A percentile compares a stretch with the other conserved stretches of the same genome.
Evolutionary conservation across 108 stramenopile species (phyloP).

Genomic region (Schizochytrium sp.): DNA sequence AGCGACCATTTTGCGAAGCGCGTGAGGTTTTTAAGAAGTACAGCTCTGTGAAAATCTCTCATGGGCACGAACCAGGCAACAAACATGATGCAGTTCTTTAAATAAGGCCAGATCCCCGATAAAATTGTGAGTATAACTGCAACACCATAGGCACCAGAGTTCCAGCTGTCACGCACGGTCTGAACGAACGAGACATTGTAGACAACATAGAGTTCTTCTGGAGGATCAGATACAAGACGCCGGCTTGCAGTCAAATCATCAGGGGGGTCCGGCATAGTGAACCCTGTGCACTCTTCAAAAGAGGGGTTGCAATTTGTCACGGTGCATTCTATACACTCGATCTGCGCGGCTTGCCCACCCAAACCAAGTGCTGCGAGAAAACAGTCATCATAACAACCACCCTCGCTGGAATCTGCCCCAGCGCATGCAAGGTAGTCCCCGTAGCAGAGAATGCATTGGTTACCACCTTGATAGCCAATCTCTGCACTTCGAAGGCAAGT

Average conservation of each 20-base stretch:
- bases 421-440: conserved; percentile 12
- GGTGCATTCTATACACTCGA: not conserved
- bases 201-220: conserved; percentile 16
- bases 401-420: not conserved
- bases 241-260: not conserved
- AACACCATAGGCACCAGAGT: conserved; percentile 8
- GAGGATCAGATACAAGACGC: not conserved
- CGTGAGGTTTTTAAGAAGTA: conserved; percentile 23
- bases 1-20: conserved; percentile 56
- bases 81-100: conserved; percentile 19
- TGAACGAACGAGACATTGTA: conserved; percentile 18
- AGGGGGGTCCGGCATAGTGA: not conserved
- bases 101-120: conserved; percentile 48
- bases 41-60: not conserved
- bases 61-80: conserved; percentile 45
- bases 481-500: not conserved
- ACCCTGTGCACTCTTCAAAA: not conserved
- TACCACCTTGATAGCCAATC: not conserved
- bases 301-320: not conserved
- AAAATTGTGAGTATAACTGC: conserved; percentile 13
- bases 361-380: not conserved
- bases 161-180: not conserved
- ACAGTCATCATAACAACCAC: not conserved
- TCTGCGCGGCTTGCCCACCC: not conserved
- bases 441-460: not conserved